Conservation (phyloP, 306 rosid species). For the Vigna trinervia region DNA sequence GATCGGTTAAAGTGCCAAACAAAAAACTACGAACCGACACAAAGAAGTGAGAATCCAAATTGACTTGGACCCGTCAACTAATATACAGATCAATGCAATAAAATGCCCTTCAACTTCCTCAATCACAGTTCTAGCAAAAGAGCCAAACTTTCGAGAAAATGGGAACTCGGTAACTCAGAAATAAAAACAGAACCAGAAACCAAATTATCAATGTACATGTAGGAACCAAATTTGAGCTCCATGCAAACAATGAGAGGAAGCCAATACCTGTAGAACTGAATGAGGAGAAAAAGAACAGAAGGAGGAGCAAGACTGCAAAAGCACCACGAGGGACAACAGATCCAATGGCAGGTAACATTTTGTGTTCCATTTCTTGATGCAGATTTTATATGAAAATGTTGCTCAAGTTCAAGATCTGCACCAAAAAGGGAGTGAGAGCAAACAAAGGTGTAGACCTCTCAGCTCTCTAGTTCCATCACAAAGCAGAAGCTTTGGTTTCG, state of each 20-base stretch:
- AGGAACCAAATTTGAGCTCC: conserved; percentile 11
- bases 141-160: conserved; percentile 10
- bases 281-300: conserved; percentile 61
- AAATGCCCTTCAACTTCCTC: neutral
- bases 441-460: conserved; percentile 11
- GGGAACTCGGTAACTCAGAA: neutral
- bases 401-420: conserved; percentile 55
- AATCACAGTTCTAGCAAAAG: neutral
- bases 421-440: conserved; percentile 27
- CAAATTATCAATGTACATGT: conserved; percentile 15
- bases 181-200: conserved; percentile 31
- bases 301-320: conserved; percentile 52
- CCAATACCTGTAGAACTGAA: conserved; percentile 77
- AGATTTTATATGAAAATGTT: conserved; percentile 43
- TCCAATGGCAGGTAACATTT: conserved; percentile 49
- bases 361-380: conserved; percentile 60
- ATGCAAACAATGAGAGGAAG: conserved; percentile 1
- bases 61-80: neutral
- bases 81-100: conserved; percentile 8
- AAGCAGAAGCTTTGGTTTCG: conserved; percentile 26
- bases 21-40: conserved; percentile 17
- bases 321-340: conserved; percentile 57
- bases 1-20: conserved; percentile 15
- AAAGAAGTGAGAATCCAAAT: neutral
- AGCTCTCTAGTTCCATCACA: conserved; percentile 37